Percentiles rank a stretch among this genome's conserved stretches.
These are phyloP conservation scores for Trichoderma oligosporum DNA, from an alignment of 2,329 filamentous ascomycete species.

Conservation along the genomic window DNA sequence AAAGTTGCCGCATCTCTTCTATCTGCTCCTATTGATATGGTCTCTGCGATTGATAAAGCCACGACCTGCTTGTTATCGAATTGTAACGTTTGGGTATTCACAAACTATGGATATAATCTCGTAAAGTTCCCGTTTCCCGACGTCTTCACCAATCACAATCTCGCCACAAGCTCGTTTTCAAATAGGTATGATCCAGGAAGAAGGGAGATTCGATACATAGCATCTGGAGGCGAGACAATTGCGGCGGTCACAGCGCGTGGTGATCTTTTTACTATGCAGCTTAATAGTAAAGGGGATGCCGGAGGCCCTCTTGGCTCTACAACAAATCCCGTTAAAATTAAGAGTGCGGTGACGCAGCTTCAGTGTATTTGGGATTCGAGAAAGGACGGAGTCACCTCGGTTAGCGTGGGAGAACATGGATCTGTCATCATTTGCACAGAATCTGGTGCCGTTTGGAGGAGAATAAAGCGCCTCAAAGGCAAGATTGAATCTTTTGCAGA, in stretches of 20 bases:
- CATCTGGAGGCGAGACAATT: slow-evolving; percentile 85
- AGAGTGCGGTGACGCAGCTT: slow-evolving; percentile 72
- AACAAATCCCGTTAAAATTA: slow-evolving; percentile 88
- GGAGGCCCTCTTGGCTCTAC: slow-evolving; percentile 66
- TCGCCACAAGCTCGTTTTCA: slow-evolving; percentile 56
- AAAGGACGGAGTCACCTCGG: slow-evolving; percentile 78
- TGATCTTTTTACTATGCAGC: slow-evolving; percentile 80
- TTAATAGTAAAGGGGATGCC: slow-evolving; percentile 64
- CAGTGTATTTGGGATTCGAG: slow-evolving; percentile 84
- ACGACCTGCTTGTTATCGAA: slow-evolving; percentile 83
- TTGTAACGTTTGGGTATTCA: slow-evolving; percentile 87
- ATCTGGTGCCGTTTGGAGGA: slow-evolving; percentile 88
- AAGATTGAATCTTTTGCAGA: slow-evolving; percentile 58
- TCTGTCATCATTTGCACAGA: slow-evolving; percentile 92
- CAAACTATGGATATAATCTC: slow-evolving; percentile 92
- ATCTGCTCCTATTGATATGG: slow-evolving; percentile 66
- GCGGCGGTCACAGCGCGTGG: slow-evolving; percentile 80
- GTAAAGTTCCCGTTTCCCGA: slow-evolving; percentile 75
- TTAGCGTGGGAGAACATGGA: slow-evolving; percentile 85
- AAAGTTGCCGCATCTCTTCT: slow-evolving; percentile 79
- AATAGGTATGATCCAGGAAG: slow-evolving; percentile 55
- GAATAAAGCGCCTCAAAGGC: slow-evolving; percentile 75
- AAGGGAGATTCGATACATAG: slow-evolving; percentile 71
- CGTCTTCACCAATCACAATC: slow-evolving; percentile 64
- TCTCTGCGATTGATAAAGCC: slow-evolving; percentile 85